A percentile compares a stretch with the other conserved stretches of the same genome.
Evolutionary conservation across 176 grass and related monocot genomes (phyloP).

Genomic region (Aegilops longissima): DNA sequence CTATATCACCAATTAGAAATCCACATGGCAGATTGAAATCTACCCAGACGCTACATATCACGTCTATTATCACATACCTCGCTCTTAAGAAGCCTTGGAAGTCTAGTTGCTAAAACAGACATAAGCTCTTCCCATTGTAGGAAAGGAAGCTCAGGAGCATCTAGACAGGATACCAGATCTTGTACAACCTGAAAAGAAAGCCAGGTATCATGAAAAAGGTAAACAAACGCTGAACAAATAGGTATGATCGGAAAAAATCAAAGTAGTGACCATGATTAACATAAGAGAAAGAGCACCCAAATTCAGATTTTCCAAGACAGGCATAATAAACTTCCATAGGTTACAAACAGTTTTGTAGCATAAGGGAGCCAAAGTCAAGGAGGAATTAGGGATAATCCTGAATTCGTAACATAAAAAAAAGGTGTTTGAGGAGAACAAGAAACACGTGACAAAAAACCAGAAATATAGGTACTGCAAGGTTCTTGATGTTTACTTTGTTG

Average conservation of each 20-base stretch:
- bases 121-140: constrained; percentile 97
- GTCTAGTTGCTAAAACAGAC: constrained; percentile 93
- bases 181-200: constrained; percentile 67
- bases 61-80: constrained; percentile 55
- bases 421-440: neutral
- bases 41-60: constrained; percentile 9
- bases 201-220: neutral
- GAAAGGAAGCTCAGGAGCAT: constrained; percentile 84
- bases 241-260: neutral
- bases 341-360: neutral
- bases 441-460: neutral
- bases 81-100: constrained; percentile 77
- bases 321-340: neutral
- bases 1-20: neutral
- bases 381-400: neutral
- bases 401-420: neutral
- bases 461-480: neutral
- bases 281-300: neutral
- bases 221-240: constrained; percentile 9
- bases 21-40: neutral
- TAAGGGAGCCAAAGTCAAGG: neutral
- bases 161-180: constrained; percentile 76
- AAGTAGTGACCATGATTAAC: neutral
- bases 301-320: neutral
- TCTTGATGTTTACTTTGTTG: constrained; percentile 50